Evolutionary conservation across 2,329 filamentous ascomycete genomes (phyloP).

Genomic region (Fusarium pininemorale): DNA sequence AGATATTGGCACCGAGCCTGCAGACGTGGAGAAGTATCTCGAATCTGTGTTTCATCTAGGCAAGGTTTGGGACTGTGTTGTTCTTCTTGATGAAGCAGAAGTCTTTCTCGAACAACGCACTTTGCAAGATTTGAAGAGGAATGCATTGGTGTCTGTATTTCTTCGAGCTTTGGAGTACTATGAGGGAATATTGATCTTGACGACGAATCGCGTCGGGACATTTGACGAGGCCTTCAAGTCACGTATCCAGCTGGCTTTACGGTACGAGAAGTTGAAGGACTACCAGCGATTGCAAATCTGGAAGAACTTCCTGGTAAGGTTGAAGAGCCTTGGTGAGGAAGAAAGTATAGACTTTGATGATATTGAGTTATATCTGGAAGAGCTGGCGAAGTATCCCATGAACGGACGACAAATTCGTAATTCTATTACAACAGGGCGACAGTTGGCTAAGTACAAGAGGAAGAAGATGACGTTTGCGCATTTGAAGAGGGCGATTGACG

Average conservation of each 20-base stretch:
- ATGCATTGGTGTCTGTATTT: not conserved
- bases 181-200: not conserved
- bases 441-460: not conserved
- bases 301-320: not conserved
- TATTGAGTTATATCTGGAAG: not conserved
- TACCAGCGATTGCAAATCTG: conserved; percentile 3
- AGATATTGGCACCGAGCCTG: conserved; percentile 31
- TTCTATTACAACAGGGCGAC: conserved; percentile 5
- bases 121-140: not conserved
- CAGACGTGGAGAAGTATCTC: conserved; percentile 26
- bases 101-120: conserved; percentile 9
- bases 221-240: conserved; percentile 22
- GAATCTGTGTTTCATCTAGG: conserved; percentile 21
- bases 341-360: not conserved
- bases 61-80: conserved; percentile 26
- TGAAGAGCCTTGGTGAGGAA: not conserved
- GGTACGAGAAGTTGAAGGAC: not conserved
- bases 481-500: conserved; percentile 1
- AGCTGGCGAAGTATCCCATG: not conserved
- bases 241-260: not conserved
- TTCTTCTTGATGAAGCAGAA: conserved; percentile 8
- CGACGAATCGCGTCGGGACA: conserved; percentile 5
- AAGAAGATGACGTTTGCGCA: conserved; percentile 4
- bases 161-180: conserved; percentile 10
- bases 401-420: conserved; percentile 20